These are phyloP conservation scores for Colletotrichum tropicicola DNA, from an alignment of 2,329 filamentous ascomycete genomes.

Conservation along the genomic window DNA sequence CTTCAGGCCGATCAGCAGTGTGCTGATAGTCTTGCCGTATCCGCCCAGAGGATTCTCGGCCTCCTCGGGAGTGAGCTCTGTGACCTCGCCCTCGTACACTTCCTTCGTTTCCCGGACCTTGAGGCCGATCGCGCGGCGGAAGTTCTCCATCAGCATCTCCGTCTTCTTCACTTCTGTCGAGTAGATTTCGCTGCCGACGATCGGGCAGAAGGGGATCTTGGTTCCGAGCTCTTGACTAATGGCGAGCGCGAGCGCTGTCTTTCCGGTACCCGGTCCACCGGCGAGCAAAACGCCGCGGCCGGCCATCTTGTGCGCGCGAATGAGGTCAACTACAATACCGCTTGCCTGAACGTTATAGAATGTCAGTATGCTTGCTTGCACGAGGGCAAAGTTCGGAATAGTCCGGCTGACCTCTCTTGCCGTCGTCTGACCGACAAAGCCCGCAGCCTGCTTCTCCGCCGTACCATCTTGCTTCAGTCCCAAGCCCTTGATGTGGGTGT, in stretches of 20 bases:
- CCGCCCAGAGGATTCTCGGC: slow-evolving; percentile 96
- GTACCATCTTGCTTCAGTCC: slow-evolving; percentile 87
- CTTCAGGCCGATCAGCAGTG: slow-evolving; percentile 92
- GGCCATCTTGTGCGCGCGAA: slow-evolving; percentile 97
- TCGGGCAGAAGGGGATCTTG: slow-evolving; percentile 98
- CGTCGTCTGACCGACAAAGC: slow-evolving; percentile 88
- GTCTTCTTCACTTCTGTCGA: slow-evolving; percentile 99
- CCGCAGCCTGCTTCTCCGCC: slow-evolving; percentile 80
- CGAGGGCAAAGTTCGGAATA: neutral
- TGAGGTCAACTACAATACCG: slow-evolving; percentile 94
- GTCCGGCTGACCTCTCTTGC: slow-evolving; percentile 79
- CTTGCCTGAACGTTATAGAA: slow-evolving; percentile 71
- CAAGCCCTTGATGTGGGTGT: slow-evolving; percentile 97
- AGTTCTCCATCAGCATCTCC: slow-evolving; percentile 99
- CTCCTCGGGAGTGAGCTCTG: slow-evolving; percentile 96
- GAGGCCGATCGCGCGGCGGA: slow-evolving; percentile 92
- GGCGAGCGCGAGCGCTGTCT: slow-evolving; percentile 94
- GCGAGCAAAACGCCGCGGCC: slow-evolving; percentile 92
- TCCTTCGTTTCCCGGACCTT: slow-evolving; percentile 99
- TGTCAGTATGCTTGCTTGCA: neutral
- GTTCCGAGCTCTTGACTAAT: slow-evolving; percentile 97
- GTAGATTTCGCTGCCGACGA: slow-evolving; percentile 98
- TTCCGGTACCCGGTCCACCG: slow-evolving; percentile 94
- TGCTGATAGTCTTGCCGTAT: slow-evolving; percentile 97
- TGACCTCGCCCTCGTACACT: slow-evolving; percentile 98